phyloP scores from a whole-genome alignment of 2,329 filamentous ascomycete species.

The Zarea fungicola region DNA sequence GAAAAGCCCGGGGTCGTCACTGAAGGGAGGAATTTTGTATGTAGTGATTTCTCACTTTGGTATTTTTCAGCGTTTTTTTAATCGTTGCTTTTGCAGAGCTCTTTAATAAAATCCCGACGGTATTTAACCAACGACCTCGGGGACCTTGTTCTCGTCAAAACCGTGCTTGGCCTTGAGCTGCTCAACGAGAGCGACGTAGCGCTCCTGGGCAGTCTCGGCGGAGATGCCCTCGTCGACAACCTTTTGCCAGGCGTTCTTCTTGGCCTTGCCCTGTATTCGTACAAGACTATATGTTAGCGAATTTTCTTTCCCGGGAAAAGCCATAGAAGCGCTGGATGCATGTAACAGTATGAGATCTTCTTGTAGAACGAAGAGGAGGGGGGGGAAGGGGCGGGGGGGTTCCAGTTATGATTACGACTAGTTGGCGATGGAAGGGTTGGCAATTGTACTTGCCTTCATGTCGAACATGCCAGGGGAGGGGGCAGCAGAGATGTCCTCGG shows the following conservation, averaged over 20 bases:
- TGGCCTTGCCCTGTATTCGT: slow-evolving; percentile 65
- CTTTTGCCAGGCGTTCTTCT: slow-evolving; percentile 73
- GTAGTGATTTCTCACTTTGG: not conserved
- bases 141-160: slow-evolving; percentile 58
- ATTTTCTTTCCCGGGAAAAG: not conserved
- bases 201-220: slow-evolving; percentile 63
- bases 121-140: slow-evolving; percentile 53
- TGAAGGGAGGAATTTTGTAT: no score
- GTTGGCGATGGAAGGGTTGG: no score
- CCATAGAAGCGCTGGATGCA: not conserved
- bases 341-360: not conserved
- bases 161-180: slow-evolving; percentile 65
- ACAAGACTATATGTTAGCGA: slow-evolving; percentile 1
- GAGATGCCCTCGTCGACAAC: slow-evolving; percentile 58
- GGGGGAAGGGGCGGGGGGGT: not conserved
- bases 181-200: slow-evolving; percentile 71
- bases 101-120: no score
- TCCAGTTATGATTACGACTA: no score
- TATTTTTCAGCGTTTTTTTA: slow-evolving; percentile 32
- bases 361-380: not conserved
- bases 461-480: slow-evolving; percentile 63
- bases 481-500: slow-evolving; percentile 53
- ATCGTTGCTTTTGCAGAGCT: no score
- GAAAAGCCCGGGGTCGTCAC: no score
- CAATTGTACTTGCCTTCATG: slow-evolving; percentile 48